Evolutionary conservation across 2,329 filamentous ascomycete species (phyloP), one percentile per base, ranked within the genome.

Genomic region (Fusarium sp.): DNA sequence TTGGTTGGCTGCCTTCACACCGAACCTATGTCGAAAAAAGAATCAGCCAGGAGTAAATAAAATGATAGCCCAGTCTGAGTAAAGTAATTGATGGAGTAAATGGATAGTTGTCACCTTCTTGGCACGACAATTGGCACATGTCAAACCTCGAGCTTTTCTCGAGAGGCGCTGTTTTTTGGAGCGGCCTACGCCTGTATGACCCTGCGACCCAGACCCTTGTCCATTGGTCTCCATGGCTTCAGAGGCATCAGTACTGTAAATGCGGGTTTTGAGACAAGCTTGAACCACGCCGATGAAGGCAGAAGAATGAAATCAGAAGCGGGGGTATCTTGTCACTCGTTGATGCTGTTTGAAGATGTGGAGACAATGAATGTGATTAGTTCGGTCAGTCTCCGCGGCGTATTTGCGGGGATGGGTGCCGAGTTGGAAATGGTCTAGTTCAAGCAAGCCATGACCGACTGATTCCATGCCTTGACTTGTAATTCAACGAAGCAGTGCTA

Each of bases 1-100:
- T 59, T 28, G 55, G 55, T 10, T 59, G 49, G 16, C 55, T 25
- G 14, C 55, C 55, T 34, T 59, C 55, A 18, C 55, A 59, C 20
- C 55, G 55, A 2, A 59, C 55, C 55, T 59, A 3, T 6, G 16
- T 4, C 14, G 8, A 18, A 34, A 34, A 11, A 27, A 34, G 14
- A 34, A 8, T 34, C 32, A 34, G 32, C 10, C 23, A 46, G 23
- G 18, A n/a, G 18, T 9, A 10, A 12, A 13, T 14, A 20, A 37
- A 12, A 5, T 7, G 12, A 14, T 5, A 18, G 5, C 32, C 4
- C 32, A 8, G 3, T 34, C 7, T 12, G 10, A 27, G 27, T 11
- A 27, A 27, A 27, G 27, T 27, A 4, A 27, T 27, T 27, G 27
- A 27, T 27, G 5, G 27, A 27, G 27, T 27, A 11, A 27, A 9